phyloP scores from a whole-genome alignment of 257 asterid species.

The Salvia splendens region DNA sequence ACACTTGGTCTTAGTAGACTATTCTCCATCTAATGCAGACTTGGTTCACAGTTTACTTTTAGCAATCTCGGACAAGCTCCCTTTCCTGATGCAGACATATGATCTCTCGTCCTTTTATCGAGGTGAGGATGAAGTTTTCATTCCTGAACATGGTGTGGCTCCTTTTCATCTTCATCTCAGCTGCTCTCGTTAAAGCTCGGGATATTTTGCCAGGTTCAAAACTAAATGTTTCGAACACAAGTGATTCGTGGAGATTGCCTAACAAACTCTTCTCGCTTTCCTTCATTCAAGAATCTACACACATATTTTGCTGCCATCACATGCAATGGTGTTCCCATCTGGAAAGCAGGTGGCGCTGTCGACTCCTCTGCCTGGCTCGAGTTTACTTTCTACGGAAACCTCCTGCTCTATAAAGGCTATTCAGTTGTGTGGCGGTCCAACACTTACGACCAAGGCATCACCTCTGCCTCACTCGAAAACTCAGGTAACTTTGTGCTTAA shows the following conservation, averaged over 20 bases:
- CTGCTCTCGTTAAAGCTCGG: constrained; percentile 32
- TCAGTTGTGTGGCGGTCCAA: constrained; percentile 58
- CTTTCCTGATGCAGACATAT: too few species aligned
- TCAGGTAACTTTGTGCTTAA: constrained; percentile 62
- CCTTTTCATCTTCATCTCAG: constrained; percentile 27
- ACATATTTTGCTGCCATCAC: constrained; percentile 54
- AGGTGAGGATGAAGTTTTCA: too few species aligned
- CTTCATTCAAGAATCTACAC: constrained; percentile 46
- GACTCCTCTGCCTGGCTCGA: constrained; percentile 52
- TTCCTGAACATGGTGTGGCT: neutral
- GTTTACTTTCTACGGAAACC: constrained; percentile 56
- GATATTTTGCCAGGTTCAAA: constrained; percentile 51
- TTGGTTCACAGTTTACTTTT: too few species aligned
- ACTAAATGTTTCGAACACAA: constrained; percentile 44
- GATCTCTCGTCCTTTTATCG: too few species aligned
- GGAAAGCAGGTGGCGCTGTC: constrained; percentile 71
- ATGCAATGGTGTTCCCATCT: constrained; percentile 52
- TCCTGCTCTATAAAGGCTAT: constrained; percentile 43
- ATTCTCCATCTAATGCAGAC: too few species aligned
- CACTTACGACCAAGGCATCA: constrained; percentile 53
- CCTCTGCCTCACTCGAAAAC: constrained; percentile 56
- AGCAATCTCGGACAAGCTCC: too few species aligned
- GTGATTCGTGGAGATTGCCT: constrained; percentile 58
- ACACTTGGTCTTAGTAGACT: too few species aligned
- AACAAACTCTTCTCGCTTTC: constrained; percentile 51